phyloP scores from a whole-genome alignment of 805 yeast genomes.

The Lipomyces kockii region DNA sequence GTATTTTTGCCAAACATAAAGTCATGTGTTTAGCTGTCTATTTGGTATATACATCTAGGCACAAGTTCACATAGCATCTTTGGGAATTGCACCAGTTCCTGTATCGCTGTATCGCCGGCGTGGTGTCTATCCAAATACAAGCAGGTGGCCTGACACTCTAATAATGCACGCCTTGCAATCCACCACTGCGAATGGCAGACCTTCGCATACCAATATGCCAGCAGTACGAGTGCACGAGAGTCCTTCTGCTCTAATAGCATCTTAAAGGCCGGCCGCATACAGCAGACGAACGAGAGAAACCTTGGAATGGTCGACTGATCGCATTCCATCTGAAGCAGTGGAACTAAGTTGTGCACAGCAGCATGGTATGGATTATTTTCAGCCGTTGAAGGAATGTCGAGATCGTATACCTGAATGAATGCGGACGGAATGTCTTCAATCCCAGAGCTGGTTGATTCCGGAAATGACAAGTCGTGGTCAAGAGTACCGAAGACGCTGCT shows the following conservation, averaged over 20 bases:
- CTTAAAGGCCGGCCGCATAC: neutral
- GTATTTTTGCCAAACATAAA: too few relatives aligned
- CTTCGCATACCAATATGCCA: neutral
- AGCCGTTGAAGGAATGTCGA: neutral
- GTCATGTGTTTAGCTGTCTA: too few relatives aligned
- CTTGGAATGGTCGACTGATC: neutral
- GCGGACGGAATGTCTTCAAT: neutral
- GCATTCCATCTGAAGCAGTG: neutral
- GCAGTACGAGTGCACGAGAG: neutral
- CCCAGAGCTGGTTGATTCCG: neutral
- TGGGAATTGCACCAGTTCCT: neutral
- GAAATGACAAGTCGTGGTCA: neutral
- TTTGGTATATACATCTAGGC: too few relatives aligned
- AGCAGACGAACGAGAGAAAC: neutral
- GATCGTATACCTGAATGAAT: neutral
- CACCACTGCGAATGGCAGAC: neutral
- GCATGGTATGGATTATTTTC: neutral
- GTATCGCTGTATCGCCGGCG: neutral
- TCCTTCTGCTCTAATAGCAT: neutral
- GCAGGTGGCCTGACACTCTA: neutral
- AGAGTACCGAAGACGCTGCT: neutral
- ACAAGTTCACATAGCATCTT: too few relatives aligned
- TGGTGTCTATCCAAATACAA: neutral
- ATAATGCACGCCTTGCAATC: neutral
- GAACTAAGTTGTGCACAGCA: neutral